Evolutionary conservation across 2,329 filamentous ascomycete species (phyloP).

Genomic region (Epichloe sp.): DNA sequence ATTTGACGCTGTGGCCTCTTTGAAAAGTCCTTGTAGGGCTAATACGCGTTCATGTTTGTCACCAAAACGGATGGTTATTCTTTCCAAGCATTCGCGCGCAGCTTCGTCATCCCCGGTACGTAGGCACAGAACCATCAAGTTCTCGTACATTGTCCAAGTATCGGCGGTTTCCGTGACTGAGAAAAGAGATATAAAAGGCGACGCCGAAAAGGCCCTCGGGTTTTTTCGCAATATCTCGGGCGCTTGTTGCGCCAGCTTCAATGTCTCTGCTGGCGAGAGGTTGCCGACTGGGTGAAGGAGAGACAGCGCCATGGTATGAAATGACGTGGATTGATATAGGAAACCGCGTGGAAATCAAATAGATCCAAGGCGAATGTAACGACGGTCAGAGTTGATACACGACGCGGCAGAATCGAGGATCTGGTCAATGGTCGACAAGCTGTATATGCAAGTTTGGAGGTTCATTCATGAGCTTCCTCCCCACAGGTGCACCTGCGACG

Average conservation of each 20-base stretch:
- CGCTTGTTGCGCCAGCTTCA: constrained; percentile 48
- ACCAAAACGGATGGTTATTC: constrained; percentile 70
- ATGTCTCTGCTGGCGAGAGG: constrained; percentile 40
- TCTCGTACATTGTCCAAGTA: constrained; percentile 76
- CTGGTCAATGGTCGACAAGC: neutral
- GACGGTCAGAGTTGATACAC: neutral
- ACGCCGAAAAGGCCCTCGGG: constrained; percentile 40
- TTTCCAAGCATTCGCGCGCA: constrained; percentile 62
- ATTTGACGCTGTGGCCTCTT: constrained; percentile 66
- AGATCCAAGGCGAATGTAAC: neutral
- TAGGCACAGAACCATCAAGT: constrained; percentile 71
- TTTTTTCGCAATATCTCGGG: constrained; percentile 41
- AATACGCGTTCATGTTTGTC: constrained; percentile 73
- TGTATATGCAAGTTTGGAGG: neutral
- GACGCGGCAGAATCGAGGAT: neutral
- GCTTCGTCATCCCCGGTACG: constrained; percentile 71
- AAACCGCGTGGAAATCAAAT: neutral
- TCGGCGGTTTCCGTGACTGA: constrained; percentile 58
- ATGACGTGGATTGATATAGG: neutral
- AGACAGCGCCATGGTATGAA: constrained; percentile 32
- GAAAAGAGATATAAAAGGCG: constrained; percentile 39
- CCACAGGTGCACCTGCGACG: neutral
- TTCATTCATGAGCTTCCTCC: neutral
- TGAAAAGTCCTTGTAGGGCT: constrained; percentile 68
- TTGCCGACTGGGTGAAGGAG: constrained; percentile 44